Evolutionary conservation across 768 basidiomycete genomes (phyloP), one percentile per base, ranked within the genome.

Genomic region (Vishniacozyma victoriae): DNA sequence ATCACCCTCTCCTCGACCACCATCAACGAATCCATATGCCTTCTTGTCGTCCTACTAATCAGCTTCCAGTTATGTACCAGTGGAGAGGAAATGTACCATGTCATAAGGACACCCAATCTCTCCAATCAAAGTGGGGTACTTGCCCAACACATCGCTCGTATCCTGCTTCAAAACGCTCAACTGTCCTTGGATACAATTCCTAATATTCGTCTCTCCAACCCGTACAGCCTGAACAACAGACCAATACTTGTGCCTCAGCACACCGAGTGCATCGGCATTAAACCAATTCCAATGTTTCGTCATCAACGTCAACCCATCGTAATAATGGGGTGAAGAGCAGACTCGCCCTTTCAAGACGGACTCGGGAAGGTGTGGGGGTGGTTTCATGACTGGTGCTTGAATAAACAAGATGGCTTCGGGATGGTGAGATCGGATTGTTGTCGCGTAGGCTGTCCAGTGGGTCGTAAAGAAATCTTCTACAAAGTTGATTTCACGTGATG

Each of bases 111-210:
- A 59, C 3, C 71, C 69, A 42, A 96, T 93, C 75, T 99, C 93
- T 11, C 93, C 92, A 27, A 99, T 86, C 55, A 97, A 77, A 0
- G 87, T 92, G 1, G 93, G 93, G 61, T 85, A 95, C 1, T 59
- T 48, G 9, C 75, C 75, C 25, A 76, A 57, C 5, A 86, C 76
- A 40, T 83, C 81, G 24, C 73, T 70, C 0, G 83, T 80, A 59
- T 99, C 92, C 18, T 74, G 77, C 60, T 86, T 83, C 37, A 96
- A 74, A 41, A 86, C 78, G 15, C 78, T 83, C 18, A 99, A 77
- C 69, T 99, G 92, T 49, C 84, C 81, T 53, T 85, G 84, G 1
- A 99, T 62, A 16, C 82, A 84, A 46, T 79, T 80, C 5, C 92
- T 80, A 51, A 99, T 95, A 0, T 85, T 84, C 0, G 70, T 50